phyloP scores from a whole-genome alignment of 2,329 filamentous ascomycete species.

The Pseudogymnoascus sp. region DNA sequence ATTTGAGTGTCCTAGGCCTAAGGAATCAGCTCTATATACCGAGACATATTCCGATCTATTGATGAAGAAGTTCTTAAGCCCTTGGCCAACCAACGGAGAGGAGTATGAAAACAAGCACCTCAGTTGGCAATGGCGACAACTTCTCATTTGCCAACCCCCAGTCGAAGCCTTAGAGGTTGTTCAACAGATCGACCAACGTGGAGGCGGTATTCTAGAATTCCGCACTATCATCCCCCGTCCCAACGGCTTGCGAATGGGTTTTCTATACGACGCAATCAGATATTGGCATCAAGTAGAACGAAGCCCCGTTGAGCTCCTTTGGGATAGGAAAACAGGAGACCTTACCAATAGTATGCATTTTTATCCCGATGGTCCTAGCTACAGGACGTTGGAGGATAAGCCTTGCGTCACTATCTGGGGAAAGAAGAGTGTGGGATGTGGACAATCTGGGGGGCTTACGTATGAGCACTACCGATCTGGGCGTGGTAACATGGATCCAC shows the following conservation, averaged over 20 bases:
- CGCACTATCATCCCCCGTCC: conserved; percentile 8
- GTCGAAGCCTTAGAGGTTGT: conserved; percentile 14
- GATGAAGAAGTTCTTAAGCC: conserved; percentile 9
- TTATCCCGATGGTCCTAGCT: conserved; percentile 4
- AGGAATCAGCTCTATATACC: conserved; percentile 10
- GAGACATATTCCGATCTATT: conserved; percentile 12
- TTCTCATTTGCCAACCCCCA: conserved; percentile 14
- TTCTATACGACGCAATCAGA: conserved; percentile 13
- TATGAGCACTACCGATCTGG: background rate
- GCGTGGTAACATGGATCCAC: background rate
- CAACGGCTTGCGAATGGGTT: conserved; percentile 12
- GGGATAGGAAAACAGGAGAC: conserved; percentile 8
- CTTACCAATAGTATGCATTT: background rate
- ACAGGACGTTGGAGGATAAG: conserved; percentile 11
- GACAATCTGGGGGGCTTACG: conserved; percentile 5
- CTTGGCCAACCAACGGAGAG: conserved; percentile 8
- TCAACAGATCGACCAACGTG: conserved; percentile 10
- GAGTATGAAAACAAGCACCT: background rate
- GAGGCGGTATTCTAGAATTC: conserved; percentile 10
- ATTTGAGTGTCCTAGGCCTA: conserved; percentile 12
- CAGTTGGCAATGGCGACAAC: conserved; percentile 14
- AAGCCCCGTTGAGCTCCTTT: background rate
- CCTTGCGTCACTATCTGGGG: conserved; percentile 13
- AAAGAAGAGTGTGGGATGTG: conserved; percentile 6
- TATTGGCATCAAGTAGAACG: conserved; percentile 12